Conservation (phyloP, 1,284 basidiomycete genomes). For the Xerocomus cyaneibrunnescens region DNA sequence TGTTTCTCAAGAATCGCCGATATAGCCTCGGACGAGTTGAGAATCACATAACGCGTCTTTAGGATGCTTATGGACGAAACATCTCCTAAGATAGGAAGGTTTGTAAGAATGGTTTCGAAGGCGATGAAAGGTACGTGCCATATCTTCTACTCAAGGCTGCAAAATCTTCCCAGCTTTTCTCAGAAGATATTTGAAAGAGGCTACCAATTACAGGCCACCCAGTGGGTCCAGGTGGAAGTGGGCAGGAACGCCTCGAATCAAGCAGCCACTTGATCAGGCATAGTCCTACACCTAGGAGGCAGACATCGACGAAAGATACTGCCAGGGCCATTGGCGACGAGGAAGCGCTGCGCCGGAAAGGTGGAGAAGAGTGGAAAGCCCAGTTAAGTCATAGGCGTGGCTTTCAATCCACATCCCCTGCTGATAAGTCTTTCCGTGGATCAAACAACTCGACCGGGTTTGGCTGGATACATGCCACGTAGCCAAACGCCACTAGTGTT, state of each 20-base stretch:
- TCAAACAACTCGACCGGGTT: too few relatives aligned
- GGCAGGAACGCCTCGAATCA: neutral
- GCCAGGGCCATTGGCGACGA: neutral
- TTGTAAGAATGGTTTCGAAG: neutral
- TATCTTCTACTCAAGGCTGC: conserved; percentile 45
- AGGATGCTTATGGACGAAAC: conserved; percentile 21
- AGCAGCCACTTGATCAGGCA: neutral
- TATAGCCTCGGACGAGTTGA: conserved; percentile 23
- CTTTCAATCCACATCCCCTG: too few relatives aligned
- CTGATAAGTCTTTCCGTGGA: too few relatives aligned
- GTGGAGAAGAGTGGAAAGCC: neutral
- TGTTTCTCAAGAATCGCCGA: conserved; percentile 32
- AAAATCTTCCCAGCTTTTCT: conserved; percentile 38
- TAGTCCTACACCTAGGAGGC: neutral
- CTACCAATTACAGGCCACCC: conserved; percentile 39
- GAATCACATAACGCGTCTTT: conserved; percentile 25
- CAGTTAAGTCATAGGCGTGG: too few relatives aligned
- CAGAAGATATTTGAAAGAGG: conserved; percentile 40
- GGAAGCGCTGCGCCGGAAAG: too few relatives aligned
- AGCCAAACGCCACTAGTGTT: too few relatives aligned
- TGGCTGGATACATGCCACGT: too few relatives aligned
- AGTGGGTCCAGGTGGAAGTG: conserved; percentile 35
- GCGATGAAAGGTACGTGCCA: conserved; percentile 27
- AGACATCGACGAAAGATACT: neutral
- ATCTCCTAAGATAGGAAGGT: conserved; percentile 17